These are phyloP conservation scores for Colletotrichum musicola DNA, from an alignment of 2,329 filamentous ascomycete genomes.

Conservation along the genomic window DNA sequence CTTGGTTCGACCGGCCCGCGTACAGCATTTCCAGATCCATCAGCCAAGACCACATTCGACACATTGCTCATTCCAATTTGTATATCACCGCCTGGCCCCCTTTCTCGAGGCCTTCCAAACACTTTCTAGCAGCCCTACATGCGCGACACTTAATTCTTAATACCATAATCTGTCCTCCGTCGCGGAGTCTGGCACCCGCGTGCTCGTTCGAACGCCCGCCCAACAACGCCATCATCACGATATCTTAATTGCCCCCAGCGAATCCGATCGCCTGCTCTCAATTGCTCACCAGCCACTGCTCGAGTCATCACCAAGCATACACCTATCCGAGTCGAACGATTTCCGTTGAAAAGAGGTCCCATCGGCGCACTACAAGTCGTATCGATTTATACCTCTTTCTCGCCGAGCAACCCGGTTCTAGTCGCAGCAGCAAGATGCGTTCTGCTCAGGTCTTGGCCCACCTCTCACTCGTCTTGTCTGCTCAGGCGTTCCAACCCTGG, in stretches of 20 bases:
- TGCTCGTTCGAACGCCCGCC: conserved; percentile 8
- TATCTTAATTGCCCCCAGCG: neutral
- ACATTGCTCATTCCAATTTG: conserved; percentile 35
- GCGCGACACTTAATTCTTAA: conserved; percentile 38
- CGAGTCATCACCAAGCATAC: too few relatives aligned
- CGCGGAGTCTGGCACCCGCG: conserved; percentile 40
- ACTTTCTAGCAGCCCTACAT: conserved; percentile 25
- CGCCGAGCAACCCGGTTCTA: conserved; percentile 33
- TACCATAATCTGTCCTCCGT: conserved; percentile 37
- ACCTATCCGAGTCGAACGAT: neutral
- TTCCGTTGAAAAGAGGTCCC: neutral
- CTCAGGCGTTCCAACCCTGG: conserved; percentile 63
- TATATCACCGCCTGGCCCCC: conserved; percentile 11
- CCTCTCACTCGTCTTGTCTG: conserved; percentile 61
- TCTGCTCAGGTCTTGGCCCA: conserved; percentile 54
- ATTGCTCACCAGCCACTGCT: neutral
- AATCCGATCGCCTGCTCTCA: neutral
- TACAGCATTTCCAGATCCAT: conserved; percentile 33
- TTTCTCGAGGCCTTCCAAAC: conserved; percentile 2
- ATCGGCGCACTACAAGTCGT: too few relatives aligned
- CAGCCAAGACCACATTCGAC: conserved; percentile 25
- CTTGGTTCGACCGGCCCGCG: conserved; percentile 35
- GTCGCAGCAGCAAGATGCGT: conserved; percentile 53
- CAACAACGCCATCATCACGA: neutral
- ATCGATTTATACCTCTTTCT: too few relatives aligned